Evolutionary conservation across 2,329 filamentous ascomycete genomes (phyloP), one percentile per base, ranked within the genome.

Genomic region (Aureobasidium vineae): DNA sequence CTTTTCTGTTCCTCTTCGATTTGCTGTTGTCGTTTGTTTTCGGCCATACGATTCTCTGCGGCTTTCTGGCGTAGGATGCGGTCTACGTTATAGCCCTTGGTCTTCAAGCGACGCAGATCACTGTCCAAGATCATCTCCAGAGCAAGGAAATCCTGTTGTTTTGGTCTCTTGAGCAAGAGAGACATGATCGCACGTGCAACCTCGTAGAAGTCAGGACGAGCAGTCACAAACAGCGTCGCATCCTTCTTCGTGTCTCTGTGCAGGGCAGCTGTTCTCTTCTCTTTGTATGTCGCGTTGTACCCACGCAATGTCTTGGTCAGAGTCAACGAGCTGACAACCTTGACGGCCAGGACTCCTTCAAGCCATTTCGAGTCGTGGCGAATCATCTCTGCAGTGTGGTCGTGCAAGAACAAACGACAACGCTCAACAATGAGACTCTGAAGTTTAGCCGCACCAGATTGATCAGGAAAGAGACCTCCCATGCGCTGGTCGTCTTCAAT

Each of bases 51-150:
- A 6, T 91, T 91, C 76, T 98, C 92, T 2, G 91, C 90, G 23
- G 90, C 92, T 79, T 96, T 96, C 64, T 89, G 89, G 43, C 91
- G 87, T 26, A 99, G 83, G 69, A 99, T 98, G 59, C 95, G 89
- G 73, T 97, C 92, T 45, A 99, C 95, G 71, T 99, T 98, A 81
- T 97, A 98, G 1, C 95, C 95, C 70, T 95, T 91, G 68, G 88
- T 87, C 72, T 91, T 88, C 47, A 99, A 80, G 61, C 93, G 88
- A 54, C 90, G 85, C 28, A 99, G 82, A 71, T 94, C 91, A 10
- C 95, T 88, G 67, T 90, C 94, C 43, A 99, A 80, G 69, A 99
- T 89, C 63, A 92, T 93, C 77, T 98, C 95, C 66, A 99, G 87
- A 64, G 95, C 94, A 66, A 97, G 85, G 65, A 91, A 92, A 2